Evolutionary conservation across 2,329 filamentous ascomycete species (phyloP).

Genomic region (Aspergillus aculeatus): DNA sequence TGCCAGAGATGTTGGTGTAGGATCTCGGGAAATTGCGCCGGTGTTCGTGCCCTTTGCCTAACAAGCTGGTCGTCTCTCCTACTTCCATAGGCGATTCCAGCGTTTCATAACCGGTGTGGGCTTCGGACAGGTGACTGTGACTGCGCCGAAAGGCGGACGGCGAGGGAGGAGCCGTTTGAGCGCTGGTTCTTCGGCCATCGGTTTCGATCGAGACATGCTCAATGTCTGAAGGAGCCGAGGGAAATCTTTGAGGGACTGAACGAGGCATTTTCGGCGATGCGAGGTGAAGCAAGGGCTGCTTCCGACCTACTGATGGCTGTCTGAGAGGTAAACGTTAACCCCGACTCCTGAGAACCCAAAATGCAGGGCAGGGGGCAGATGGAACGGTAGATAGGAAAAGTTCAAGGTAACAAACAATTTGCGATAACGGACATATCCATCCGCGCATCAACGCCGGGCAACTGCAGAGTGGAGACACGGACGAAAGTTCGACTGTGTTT

Average conservation of each 20-base stretch:
- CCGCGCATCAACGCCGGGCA: background rate
- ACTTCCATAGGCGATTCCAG: slow-evolving; percentile 31
- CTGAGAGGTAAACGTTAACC: background rate
- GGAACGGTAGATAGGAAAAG: background rate
- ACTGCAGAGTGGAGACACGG: slow-evolving; percentile 1
- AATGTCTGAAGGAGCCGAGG: slow-evolving; percentile 17
- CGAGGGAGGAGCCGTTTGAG: slow-evolving; percentile 38
- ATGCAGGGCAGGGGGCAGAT: background rate
- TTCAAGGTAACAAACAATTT: background rate
- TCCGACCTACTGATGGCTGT: background rate
- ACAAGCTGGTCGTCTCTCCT: slow-evolving; percentile 37
- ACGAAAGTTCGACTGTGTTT: background rate
- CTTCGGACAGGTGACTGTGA: slow-evolving; percentile 31
- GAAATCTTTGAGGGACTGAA: slow-evolving; percentile 29
- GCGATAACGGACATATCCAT: slow-evolving; percentile 4
- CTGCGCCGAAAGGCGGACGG: slow-evolving; percentile 33
- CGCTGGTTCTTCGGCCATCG: slow-evolving; percentile 10
- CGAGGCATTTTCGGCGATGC: slow-evolving; percentile 30
- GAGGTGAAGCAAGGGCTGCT: slow-evolving; percentile 2
- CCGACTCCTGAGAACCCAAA: background rate
- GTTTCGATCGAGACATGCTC: slow-evolving; percentile 9
- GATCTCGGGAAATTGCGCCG: slow-evolving; percentile 30
- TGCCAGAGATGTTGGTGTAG: slow-evolving; percentile 37
- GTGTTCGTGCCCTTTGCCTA: slow-evolving; percentile 23
- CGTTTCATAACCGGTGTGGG: slow-evolving; percentile 33